Percentiles rank a stretch among this genome's conserved stretches.
These are phyloP conservation scores for Silene latifolia DNA, from an alignment of 148 eudicot species.

Conservation along the genomic window DNA sequence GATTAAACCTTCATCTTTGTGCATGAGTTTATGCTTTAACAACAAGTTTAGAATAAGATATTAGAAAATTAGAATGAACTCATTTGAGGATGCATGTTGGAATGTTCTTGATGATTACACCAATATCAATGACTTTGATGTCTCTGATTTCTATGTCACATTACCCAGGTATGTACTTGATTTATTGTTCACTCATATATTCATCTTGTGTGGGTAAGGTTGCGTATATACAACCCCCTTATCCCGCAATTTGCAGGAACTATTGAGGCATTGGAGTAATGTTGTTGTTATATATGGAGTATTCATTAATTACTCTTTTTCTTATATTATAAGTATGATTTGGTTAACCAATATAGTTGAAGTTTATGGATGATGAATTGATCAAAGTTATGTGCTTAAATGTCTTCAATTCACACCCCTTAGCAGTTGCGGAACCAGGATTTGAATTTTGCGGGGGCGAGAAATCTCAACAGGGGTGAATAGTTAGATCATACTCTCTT, in stretches of 20 bases:
- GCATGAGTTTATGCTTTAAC: background rate
- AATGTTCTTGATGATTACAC: conserved; percentile 21
- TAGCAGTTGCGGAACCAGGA: background rate
- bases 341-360: too few relatives aligned
- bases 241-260: too few relatives aligned
- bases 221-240: too few relatives aligned
- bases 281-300: too few relatives aligned
- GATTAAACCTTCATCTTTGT: background rate
- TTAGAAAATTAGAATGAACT: conserved; percentile 1
- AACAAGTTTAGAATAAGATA: background rate
- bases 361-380: background rate
- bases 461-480: too few relatives aligned
- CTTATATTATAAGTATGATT: too few relatives aligned
- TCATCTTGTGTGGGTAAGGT: too few relatives aligned
- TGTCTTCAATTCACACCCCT: background rate
- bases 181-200: background rate
- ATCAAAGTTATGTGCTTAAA: background rate
- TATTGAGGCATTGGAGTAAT: too few relatives aligned
- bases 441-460: too few relatives aligned
- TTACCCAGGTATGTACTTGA: background rate
- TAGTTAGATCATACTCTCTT: too few relatives aligned
- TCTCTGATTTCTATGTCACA: conserved; percentile 19
- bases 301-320: too few relatives aligned
- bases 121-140: conserved; percentile 26
- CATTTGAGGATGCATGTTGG: conserved; percentile 19